Evolutionary conservation across 768 basidiomycete genomes (phyloP).

Genomic region (Russula foetens): DNA sequence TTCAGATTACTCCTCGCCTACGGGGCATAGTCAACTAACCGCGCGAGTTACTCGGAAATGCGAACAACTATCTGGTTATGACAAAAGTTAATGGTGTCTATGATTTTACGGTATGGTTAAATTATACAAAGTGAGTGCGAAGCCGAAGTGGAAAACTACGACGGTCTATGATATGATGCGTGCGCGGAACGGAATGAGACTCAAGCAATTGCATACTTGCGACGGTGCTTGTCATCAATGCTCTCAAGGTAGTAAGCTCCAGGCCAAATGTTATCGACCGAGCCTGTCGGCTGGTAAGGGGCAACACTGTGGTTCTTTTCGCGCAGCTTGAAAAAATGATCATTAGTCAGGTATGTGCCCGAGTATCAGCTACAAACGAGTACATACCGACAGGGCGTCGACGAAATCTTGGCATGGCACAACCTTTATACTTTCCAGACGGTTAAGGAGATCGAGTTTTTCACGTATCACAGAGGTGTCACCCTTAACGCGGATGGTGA

Average conservation of each 20-base stretch:
- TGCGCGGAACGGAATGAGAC: background rate
- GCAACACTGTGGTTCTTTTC: slow-evolving; percentile 94
- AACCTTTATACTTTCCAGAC: slow-evolving; percentile 81
- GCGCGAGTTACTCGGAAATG: too few species aligned
- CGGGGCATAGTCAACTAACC: too few species aligned
- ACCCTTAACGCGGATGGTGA: slow-evolving; percentile 77
- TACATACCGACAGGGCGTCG: slow-evolving; percentile 56
- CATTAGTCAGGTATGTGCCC: background rate
- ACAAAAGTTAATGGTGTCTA: slow-evolving; percentile 12
- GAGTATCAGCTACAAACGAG: background rate
- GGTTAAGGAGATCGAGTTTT: slow-evolving; percentile 73
- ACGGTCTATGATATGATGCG: background rate
- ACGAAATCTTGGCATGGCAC: slow-evolving; percentile 91
- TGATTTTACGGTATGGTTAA: background rate
- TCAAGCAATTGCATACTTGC: slow-evolving; percentile 53
- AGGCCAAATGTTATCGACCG: slow-evolving; percentile 87
- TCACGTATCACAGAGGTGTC: slow-evolving; percentile 73
- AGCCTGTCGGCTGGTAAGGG: slow-evolving; percentile 78
- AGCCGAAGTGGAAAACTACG: background rate
- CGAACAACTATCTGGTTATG: too few species aligned
- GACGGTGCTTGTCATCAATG: slow-evolving; percentile 85
- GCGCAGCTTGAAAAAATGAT: slow-evolving; percentile 48
- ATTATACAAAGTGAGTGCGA: slow-evolving; percentile 6
- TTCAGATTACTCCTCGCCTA: too few species aligned
- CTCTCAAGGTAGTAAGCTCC: slow-evolving; percentile 88